Base-by-base conservation (phyloP, 495 filamentous ascomycete species). In the Aspergillus heteromorphus region DNA sequence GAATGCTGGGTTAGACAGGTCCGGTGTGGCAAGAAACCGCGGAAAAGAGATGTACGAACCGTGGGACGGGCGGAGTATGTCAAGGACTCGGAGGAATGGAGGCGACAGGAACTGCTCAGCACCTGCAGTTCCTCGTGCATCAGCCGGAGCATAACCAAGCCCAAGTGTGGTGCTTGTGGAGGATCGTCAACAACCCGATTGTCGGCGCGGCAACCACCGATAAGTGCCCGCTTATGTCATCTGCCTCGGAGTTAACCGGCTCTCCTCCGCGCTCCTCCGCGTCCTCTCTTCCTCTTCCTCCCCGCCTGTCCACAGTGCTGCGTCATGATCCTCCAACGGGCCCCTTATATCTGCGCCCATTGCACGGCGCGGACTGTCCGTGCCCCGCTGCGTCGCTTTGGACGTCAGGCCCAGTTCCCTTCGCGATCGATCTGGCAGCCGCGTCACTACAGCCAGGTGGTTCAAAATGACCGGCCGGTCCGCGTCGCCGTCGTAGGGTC, bases 401-500 rank as follows among this genome's bases (percentile, higher is more conserved):
- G 36, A 3, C 58, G 43, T 45, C 52, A 45, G 3, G n/a, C 42
- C 16, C 52, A 45, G 4, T 16, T 47, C 16, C 8, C 55, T 0
- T 45, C 61, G 8, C 57, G 38, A 14, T 52, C 49, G 16, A 40
- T 42, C 18, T 55, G 48, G n/a, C 61, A 60, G 2, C 59, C 63
- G 21, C 69, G 69, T 19, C 57, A 64, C 23, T 65, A 63, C 56
- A 75, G 71, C 41, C 58, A 72, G 57, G 54, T 60, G 16, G 61
- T 67, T 36, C 65, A 67, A 36, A 56, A 74, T 62, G 76, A 72
- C 31, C 74, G 77, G 23, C 85, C 85, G 0, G 81, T 88, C 54
- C 86, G 87, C 31, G 77, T 97, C 57, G 93, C 92, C 59, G 79
- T 98, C 50, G 85, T 98, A 64, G 93, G 93, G 49, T 97, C 95